Percentiles rank a stretch among this genome's conserved stretches.
phyloP scores from a whole-genome alignment of 345 rosid genomes.

The Salix udensis region DNA sequence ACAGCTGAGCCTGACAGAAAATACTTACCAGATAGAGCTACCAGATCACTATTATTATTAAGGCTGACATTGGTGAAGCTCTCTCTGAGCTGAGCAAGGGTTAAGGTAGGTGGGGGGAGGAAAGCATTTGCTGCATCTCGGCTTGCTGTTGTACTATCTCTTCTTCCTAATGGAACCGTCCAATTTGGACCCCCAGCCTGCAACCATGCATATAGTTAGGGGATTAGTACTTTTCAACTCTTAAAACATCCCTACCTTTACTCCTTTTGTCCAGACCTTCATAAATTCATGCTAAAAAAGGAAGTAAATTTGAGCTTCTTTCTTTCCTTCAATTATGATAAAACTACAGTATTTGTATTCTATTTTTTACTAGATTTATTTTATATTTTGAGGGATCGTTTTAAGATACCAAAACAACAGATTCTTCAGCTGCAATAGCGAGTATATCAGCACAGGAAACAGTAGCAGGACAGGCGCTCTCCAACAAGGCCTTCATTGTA shows the following conservation, averaged over 20 bases:
- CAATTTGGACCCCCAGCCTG: constrained; percentile 40
- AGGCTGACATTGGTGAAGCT: constrained; percentile 20
- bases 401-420: constrained; percentile 22
- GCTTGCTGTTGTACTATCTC: constrained; percentile 32
- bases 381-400: too few species aligned
- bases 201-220: not conserved
- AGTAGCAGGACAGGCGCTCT: constrained; percentile 7
- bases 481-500: constrained; percentile 46
- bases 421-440: constrained; percentile 27
- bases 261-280: too few species aligned
- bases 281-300: too few species aligned
- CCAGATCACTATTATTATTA: constrained; percentile 22
- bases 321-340: too few species aligned
- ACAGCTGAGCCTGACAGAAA: not conserved
- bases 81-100: constrained; percentile 6
- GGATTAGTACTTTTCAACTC: too few species aligned
- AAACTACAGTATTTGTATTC: too few species aligned
- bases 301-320: too few species aligned
- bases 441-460: constrained; percentile 27
- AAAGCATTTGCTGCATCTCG: constrained; percentile 12
- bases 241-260: too few species aligned
- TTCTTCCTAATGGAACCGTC: constrained; percentile 30
- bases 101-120: not conserved
- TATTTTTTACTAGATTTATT: not conserved
- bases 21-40: constrained; percentile 22